Conservation (phyloP, 1,284 basidiomycete genomes). For the Salmacisia buchloeana region DNA sequence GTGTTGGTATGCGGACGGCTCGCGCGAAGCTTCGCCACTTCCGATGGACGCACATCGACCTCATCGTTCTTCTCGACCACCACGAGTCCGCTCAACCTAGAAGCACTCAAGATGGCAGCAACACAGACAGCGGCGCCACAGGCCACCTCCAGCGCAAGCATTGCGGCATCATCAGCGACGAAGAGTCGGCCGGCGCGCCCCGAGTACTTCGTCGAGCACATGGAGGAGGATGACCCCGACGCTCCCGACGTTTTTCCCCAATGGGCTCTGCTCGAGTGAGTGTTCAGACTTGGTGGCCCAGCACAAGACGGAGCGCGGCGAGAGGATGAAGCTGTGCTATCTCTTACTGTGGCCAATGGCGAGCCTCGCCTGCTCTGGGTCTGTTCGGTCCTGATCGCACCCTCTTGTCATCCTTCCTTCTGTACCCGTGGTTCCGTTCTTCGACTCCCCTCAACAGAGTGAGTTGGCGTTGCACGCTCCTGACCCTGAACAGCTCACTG, state of each 20-base stretch:
- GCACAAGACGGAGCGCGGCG: not conserved
- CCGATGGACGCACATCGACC: too few relatives aligned
- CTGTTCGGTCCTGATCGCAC: not conserved
- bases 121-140: not conserved
- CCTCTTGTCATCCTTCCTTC: not conserved
- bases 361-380: not conserved
- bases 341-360: not conserved
- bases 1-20: too few relatives aligned
- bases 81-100: too few relatives aligned
- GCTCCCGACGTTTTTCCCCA: slow-evolving; percentile 39
- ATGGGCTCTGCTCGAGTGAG: slow-evolving; percentile 45
- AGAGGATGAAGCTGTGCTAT: not conserved
- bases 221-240: slow-evolving; percentile 47
- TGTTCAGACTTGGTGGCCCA: not conserved
- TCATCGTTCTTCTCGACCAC: too few relatives aligned
- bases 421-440: not conserved
- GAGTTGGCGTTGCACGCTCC: not conserved
- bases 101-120: not conserved
- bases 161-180: not conserved
- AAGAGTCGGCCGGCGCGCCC: slow-evolving; percentile 20
- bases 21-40: too few relatives aligned
- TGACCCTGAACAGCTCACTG: not conserved
- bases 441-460: not conserved
- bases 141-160: too few relatives aligned
- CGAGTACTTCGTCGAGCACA: slow-evolving; percentile 49